Evolutionary conservation across 2,329 filamentous ascomycete species (phyloP).

Genomic region (Coniochaeta sp.): DNA sequence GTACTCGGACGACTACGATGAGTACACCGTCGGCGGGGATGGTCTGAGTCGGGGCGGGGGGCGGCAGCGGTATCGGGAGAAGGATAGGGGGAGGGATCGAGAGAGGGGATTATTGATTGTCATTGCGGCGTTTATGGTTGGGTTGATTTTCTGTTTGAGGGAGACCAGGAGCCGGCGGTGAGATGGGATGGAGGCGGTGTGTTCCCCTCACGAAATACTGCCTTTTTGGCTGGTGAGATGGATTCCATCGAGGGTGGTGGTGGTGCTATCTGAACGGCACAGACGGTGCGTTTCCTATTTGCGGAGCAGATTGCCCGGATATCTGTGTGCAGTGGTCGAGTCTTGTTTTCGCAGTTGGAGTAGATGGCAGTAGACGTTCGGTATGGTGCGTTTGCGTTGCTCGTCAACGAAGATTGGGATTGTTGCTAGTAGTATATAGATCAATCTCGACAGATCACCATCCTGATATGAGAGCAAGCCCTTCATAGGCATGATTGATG

Average conservation of each 20-base stretch:
- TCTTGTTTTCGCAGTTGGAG: too few relatives aligned
- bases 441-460: not conserved
- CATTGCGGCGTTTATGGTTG: not conserved
- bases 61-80: not conserved
- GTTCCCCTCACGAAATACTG: not conserved
- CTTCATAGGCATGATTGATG: not conserved
- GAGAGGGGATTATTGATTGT: not conserved
- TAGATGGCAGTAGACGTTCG: too few relatives aligned
- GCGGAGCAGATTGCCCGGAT: too few relatives aligned
- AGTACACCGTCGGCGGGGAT: not conserved
- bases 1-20: not conserved
- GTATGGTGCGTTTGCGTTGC: too few relatives aligned
- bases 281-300: too few relatives aligned
- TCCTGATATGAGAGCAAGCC: not conserved
- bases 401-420: too few relatives aligned
- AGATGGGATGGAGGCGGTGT: not conserved
- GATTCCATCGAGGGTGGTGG: too few relatives aligned
- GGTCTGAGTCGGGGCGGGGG: not conserved
- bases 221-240: not conserved
- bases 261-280: too few relatives aligned
- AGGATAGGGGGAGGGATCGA: not conserved
- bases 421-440: not conserved
- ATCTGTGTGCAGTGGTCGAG: too few relatives aligned
- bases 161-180: not conserved
- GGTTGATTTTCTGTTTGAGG: constrained; percentile 1